A percentile compares a stretch with the other conserved stretches of the same genome.
Evolutionary conservation across 345 rosid genomes (phyloP).

Genomic region (Arabidopsis arenosa): DNA sequence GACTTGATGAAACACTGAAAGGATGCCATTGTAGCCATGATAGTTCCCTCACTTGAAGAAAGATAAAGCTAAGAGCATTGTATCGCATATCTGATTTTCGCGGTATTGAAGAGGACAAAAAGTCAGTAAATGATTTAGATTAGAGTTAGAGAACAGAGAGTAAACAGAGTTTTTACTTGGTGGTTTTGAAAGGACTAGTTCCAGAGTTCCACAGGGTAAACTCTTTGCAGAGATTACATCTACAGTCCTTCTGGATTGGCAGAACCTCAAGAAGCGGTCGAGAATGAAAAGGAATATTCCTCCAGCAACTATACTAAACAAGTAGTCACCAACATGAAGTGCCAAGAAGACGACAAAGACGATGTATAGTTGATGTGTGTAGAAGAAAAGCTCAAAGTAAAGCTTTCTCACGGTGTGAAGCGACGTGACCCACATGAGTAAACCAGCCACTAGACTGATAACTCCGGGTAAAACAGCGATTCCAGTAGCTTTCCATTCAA

Average conservation of each 20-base stretch:
- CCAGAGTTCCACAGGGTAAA: slow-evolving; percentile 83
- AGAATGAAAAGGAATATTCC: slow-evolving; percentile 81
- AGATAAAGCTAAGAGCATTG: slow-evolving; percentile 85
- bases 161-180: slow-evolving; percentile 53
- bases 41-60: slow-evolving; percentile 79
- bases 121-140: slow-evolving; percentile 7
- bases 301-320: slow-evolving; percentile 78
- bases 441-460: slow-evolving; percentile 77
- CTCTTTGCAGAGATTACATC: slow-evolving; percentile 72
- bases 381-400: slow-evolving; percentile 87
- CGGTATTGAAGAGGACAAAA: not conserved
- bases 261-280: slow-evolving; percentile 89
- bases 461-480: slow-evolving; percentile 75
- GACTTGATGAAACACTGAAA: slow-evolving; percentile 94
- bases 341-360: slow-evolving; percentile 81
- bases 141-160: slow-evolving; percentile 7
- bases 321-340: slow-evolving; percentile 77
- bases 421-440: slow-evolving; percentile 90
- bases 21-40: slow-evolving; percentile 99
- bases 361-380: slow-evolving; percentile 87
- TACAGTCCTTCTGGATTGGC: slow-evolving; percentile 78
- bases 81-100: slow-evolving; percentile 59
- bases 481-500: slow-evolving; percentile 64
- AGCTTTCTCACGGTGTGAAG: slow-evolving; percentile 67
- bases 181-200: slow-evolving; percentile 77